Conservation (phyloP, 2,329 filamentous ascomycete genomes). For the Trichoderma afroharzianum region DNA sequence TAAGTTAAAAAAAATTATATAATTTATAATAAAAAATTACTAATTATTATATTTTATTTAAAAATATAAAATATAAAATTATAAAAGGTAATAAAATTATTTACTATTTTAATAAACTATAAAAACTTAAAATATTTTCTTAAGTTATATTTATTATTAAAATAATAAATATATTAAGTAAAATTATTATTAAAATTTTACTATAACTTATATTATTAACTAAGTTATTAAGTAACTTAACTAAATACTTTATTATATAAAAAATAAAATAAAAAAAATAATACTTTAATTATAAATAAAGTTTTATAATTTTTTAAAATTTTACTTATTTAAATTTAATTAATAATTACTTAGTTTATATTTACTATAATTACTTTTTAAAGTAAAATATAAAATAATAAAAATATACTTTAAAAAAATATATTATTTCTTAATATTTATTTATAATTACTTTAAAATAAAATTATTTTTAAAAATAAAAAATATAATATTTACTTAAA, state of each 20-base stretch:
- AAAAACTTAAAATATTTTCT: neutral
- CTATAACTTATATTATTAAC: neutral
- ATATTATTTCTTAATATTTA: neutral
- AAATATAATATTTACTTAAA: neutral
- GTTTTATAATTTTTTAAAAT: neutral
- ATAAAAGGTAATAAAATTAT: neutral
- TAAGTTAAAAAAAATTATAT: neutral
- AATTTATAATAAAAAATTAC: neutral
- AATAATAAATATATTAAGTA: neutral
- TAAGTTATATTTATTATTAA: neutral
- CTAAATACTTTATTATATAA: neutral
- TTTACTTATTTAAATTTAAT: neutral
- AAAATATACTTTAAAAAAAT: no score
- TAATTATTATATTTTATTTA: neutral
- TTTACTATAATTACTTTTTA: no score
- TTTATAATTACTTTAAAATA: neutral
- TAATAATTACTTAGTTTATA: neutral
- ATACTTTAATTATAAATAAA: neutral
- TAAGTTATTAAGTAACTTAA: neutral
- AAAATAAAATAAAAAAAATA: neutral
- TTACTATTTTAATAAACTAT: neutral
- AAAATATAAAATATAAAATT: neutral
- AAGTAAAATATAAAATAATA: neutral
- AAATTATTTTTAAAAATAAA: neutral
- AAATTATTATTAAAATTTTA: neutral